Evolutionary conservation across 164 flowering plant genomes (phyloP).

Genomic region (Vitis rupestris): DNA sequence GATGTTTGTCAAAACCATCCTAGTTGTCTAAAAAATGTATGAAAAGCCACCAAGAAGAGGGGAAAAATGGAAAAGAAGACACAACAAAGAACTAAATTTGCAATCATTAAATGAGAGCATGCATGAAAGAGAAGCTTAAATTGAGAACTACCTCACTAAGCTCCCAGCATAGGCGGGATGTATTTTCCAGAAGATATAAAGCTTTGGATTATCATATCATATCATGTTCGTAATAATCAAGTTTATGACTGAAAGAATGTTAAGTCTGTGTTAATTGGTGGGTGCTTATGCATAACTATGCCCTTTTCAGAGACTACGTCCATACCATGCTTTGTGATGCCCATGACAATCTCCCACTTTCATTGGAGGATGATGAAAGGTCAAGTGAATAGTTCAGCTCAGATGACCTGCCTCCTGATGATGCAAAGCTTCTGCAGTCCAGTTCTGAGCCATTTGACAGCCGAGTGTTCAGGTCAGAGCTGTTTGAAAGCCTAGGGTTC

Average conservation of each 20-base stretch:
- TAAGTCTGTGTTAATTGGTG: neutral
- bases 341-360: slow-evolving; percentile 20
- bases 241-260: too few relatives aligned
- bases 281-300: neutral
- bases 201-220: too few relatives aligned
- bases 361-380: slow-evolving; percentile 24
- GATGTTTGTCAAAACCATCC: neutral
- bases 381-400: slow-evolving; percentile 23
- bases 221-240: too few relatives aligned
- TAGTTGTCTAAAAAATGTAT: too few relatives aligned
- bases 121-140: too few relatives aligned
- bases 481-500: slow-evolving; percentile 23
- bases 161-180: too few relatives aligned
- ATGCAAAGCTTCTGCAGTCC: slow-evolving; percentile 20
- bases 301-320: neutral
- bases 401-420: slow-evolving; percentile 23
- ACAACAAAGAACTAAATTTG: too few relatives aligned
- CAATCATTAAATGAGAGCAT: too few relatives aligned
- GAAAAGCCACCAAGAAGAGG: neutral
- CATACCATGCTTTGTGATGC: slow-evolving; percentile 33
- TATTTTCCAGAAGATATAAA: too few relatives aligned
- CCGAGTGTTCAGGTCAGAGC: slow-evolving; percentile 30
- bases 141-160: too few relatives aligned
- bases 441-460: slow-evolving; percentile 33
- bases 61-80: neutral